phyloP scores from a whole-genome alignment of 176 grass and related monocot species.

The Microstegium vimineum region DNA sequence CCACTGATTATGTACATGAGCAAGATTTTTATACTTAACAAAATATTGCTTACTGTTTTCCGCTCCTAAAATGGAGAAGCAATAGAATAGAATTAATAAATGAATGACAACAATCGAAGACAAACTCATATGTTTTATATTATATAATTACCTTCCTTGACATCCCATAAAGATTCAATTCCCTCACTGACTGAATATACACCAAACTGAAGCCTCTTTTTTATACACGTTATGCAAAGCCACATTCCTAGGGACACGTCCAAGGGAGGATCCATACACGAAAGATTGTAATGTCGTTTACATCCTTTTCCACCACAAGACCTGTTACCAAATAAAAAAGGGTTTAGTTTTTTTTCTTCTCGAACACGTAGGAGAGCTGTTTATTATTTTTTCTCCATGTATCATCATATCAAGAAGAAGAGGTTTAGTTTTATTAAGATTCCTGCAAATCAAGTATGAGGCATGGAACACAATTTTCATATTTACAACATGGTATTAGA shows the following conservation, averaged over 20 bases:
- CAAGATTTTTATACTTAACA: constrained; percentile 83
- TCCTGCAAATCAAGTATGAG: background rate
- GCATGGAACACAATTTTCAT: background rate
- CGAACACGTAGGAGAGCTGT: background rate
- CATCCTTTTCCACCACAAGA: no score
- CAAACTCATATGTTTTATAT: background rate
- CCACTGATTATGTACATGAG: constrained; percentile 36
- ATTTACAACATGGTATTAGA: background rate
- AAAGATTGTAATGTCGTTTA: no score
- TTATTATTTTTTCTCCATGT: background rate
- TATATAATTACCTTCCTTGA: constrained; percentile 69
- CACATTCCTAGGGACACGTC: no score
- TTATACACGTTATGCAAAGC: background rate
- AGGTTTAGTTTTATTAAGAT: constrained; percentile 6
- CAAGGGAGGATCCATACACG: no score
- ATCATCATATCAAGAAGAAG: background rate
- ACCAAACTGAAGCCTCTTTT: background rate
- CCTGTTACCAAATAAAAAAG: constrained; percentile 4
- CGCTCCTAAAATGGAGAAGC: constrained; percentile 29
- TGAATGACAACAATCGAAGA: background rate
- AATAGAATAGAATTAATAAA: constrained; percentile 28
- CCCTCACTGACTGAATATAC: no score
- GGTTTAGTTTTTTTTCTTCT: background rate
- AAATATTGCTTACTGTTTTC: constrained; percentile 64
- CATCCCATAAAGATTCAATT: constrained; percentile 65